Conservation (phyloP, 2,329 filamentous ascomycete genomes). For the Botrytis pseudocinerea region DNA sequence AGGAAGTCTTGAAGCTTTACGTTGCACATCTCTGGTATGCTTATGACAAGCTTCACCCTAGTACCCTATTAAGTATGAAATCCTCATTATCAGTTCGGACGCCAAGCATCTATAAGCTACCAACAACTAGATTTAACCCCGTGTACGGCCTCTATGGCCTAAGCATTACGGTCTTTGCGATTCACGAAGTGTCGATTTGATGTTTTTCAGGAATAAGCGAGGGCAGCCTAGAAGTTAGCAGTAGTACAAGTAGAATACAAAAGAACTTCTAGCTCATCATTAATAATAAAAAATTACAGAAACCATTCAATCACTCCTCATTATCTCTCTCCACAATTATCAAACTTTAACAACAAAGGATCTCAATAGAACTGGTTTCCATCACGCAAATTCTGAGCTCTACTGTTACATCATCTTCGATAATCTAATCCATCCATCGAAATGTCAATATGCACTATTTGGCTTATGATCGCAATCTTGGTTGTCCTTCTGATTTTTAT, state of each 20-base stretch:
- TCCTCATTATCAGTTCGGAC: neutral
- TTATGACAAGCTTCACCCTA: neutral
- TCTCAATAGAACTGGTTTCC: neutral
- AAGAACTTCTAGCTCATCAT: neutral
- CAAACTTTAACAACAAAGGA: neutral
- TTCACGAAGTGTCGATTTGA: neutral
- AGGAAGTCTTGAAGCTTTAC: neutral
- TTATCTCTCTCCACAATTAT: neutral
- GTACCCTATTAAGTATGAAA: neutral
- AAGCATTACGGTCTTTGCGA: neutral
- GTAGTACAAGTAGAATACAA: neutral
- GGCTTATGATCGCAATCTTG: too few relatives aligned
- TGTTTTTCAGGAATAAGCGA: neutral
- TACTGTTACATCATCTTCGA: neutral
- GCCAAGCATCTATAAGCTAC: neutral
- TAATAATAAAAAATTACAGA: fast-evolving
- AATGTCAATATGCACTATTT: neutral
- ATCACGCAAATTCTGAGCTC: neutral
- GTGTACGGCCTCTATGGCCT: neutral
- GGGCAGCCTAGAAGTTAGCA: neutral
- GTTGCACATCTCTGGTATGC: neutral
- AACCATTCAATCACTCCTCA: neutral
- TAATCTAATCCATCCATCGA: neutral
- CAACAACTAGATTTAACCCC: fast-evolving
- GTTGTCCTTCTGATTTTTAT: too few relatives aligned